Evolutionary conservation across 371 early-diverging fungal genomes (phyloP).

Genomic region (Blakeslea trispora): DNA sequence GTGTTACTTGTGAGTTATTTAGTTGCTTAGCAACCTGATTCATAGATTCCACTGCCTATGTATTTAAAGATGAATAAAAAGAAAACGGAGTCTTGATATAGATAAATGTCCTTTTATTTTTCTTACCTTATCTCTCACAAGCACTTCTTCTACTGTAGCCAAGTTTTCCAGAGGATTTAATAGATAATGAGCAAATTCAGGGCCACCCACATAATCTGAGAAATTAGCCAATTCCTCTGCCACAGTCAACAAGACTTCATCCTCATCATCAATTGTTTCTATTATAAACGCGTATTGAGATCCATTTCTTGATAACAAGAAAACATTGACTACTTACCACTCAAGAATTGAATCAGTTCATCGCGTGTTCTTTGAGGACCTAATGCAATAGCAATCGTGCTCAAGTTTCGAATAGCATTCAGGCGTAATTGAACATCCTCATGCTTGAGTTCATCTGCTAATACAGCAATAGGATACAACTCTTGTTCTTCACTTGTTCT

Average conservation of each 20-base stretch:
- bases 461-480: constrained; percentile 88
- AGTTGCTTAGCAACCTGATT: constrained; percentile 77
- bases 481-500: constrained; percentile 45
- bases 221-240: constrained; percentile 96
- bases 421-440: constrained; percentile 93
- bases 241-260: constrained; percentile 92
- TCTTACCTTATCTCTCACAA: constrained; percentile 91
- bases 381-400: constrained; percentile 94
- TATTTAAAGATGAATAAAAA: no score
- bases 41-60: constrained; percentile 95
- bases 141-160: constrained; percentile 95
- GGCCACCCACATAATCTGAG: constrained; percentile 90
- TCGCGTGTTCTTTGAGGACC: constrained; percentile 95
- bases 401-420: constrained; percentile 90
- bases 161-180: constrained; percentile 93
- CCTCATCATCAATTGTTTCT: constrained; percentile 99
- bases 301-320: no score
- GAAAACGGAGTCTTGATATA: no score
- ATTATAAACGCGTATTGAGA: no score
- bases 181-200: constrained; percentile 81
- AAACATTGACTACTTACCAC: constrained; percentile 61
- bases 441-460: constrained; percentile 97
- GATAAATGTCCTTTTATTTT: constrained; percentile 1
- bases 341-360: constrained; percentile 96
- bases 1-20: constrained; percentile 79